phyloP scores from a whole-genome alignment of 176 grass and related monocot species.

The Ensete glaucum region DNA sequence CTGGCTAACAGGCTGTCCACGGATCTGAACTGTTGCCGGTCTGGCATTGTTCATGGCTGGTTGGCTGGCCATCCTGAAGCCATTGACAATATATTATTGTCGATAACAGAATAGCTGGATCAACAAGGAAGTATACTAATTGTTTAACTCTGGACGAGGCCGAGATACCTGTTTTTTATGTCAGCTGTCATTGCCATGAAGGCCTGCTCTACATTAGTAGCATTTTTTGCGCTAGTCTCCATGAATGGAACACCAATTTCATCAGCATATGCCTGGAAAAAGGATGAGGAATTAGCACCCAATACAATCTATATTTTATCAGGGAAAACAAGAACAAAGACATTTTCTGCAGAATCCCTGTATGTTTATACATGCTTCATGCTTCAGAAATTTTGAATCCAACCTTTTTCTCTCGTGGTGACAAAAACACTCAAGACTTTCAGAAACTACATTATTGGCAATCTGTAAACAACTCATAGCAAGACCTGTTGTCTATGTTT shows the following conservation, averaged over 20 bases:
- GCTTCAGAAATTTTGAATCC: not conserved
- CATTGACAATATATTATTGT: not conserved
- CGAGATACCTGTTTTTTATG: constrained; percentile 52
- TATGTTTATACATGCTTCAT: not conserved
- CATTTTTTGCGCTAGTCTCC: constrained; percentile 89
- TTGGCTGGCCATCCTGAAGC: not conserved
- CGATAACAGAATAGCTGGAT: not conserved
- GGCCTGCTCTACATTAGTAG: constrained; percentile 68
- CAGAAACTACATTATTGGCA: not conserved
- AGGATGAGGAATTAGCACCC: not conserved
- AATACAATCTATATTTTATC: not conserved
- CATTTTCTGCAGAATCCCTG: not conserved
- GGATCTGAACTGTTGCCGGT: constrained; percentile 54
- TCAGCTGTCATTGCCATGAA: constrained; percentile 68
- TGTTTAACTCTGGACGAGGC: not conserved
- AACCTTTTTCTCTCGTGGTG: not conserved
- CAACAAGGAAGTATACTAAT: not conserved
- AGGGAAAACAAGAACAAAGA: not conserved
- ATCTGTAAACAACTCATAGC: not conserved
- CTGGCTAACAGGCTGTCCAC: constrained; percentile 8
- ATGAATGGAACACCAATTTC: constrained; percentile 85
- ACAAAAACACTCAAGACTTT: not conserved
- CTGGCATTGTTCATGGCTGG: constrained; percentile 8
- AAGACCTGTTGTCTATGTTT: not conserved
- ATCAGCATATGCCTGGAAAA: constrained; percentile 66